Base-by-base conservation (phyloP, 164 flowering plant genomes). In the Stephania japonica region DNA sequence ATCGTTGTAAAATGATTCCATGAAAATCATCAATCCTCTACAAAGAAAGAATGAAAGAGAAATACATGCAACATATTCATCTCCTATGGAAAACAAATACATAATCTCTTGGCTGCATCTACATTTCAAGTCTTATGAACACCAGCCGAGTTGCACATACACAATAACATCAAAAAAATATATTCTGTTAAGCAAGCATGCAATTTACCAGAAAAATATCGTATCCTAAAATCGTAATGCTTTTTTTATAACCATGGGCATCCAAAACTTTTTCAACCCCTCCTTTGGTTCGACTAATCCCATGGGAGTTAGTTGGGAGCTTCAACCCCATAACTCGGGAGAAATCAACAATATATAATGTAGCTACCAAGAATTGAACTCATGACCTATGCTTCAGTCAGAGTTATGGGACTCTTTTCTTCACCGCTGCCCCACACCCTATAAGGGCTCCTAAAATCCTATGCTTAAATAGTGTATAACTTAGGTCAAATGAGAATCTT, bases 1-100 rank as follows among this genome's bases (percentile, higher is more conserved):
- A 76, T 87, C 94, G 74, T 97, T 94, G 87, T 74, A 83, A 68
- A 76, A 47, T 64, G 18, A 72, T 66, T 42, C 61, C 32, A 44
- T 66, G 41, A 56, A 56, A 56, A 56, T 56, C 62, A 19, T 5
- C 62, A n/a, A 9, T 63, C 66, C 3, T 9, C 26, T 23, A 2
- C 4, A 32, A 12, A 6, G 26, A 63, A 27, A 14, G 18, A 56
- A 56, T 16, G 21, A 56, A 56, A 56, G 18, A 47, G 10, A 11
- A 65, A 41, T 6, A 25, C 13, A 5, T 24, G 18, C 68, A 25
- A 14, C 1, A 25, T 24, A 19, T 6, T 26, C 27, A 65, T 44
- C 43, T 32, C 14, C 69, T 66, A 56, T 11, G 9, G 41, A 74
- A 5, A 56, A n/a, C n/a, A 56, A 16, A 56, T 16, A 53, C 5